Percentiles rank a stretch among this genome's conserved stretches.
phyloP scores from a whole-genome alignment of 2,329 filamentous ascomycete genomes.

The Calonectria pseudoreteaudii region DNA sequence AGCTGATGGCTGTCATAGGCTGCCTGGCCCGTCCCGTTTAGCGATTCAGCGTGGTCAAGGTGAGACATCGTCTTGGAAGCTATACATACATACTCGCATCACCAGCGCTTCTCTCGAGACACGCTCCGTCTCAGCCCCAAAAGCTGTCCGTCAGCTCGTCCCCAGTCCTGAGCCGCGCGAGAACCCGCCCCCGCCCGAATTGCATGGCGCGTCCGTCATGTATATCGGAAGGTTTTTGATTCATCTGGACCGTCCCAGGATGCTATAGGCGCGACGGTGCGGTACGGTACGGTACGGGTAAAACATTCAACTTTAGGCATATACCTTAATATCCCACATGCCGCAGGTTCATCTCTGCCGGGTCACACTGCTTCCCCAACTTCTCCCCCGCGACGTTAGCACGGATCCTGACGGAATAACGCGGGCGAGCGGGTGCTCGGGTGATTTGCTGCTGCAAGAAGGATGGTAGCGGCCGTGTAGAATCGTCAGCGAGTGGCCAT shows the following conservation, averaged over 20 bases:
- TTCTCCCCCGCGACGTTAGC: conserved; percentile 42
- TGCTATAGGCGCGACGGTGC: conserved; percentile 10
- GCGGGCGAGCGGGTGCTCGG: conserved; percentile 44
- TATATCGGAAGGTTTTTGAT: conserved; percentile 13
- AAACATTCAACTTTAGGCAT: conserved; percentile 20
- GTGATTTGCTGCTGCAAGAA: conserved; percentile 24
- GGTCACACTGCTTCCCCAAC: conserved; percentile 41
- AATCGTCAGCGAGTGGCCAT: conserved; percentile 14
- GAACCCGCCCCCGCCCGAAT: conserved; percentile 38
- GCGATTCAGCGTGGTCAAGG: conserved; percentile 14
- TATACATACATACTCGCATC: conserved; percentile 28
- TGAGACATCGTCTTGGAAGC: conserved; percentile 35
- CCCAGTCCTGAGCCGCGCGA: conserved; percentile 1
- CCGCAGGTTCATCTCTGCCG: conserved; percentile 27
- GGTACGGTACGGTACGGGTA: not conserved
- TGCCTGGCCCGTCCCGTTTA: conserved; percentile 19
- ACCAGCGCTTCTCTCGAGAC: conserved; percentile 11
- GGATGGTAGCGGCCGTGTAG: conserved; percentile 13
- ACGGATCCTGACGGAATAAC: conserved; percentile 42
- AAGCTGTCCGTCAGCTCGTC: not conserved
- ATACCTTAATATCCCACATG: conserved; percentile 31
- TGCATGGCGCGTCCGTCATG: conserved; percentile 27
- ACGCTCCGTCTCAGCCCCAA: conserved; percentile 24
- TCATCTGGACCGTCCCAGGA: conserved; percentile 9
- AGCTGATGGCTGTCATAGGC: conserved; percentile 18